Evolutionary conservation across 2,329 filamentous ascomycete genomes (phyloP), one percentile per base, ranked within the genome.

Genomic region (Epichloe brachyelytri): DNA sequence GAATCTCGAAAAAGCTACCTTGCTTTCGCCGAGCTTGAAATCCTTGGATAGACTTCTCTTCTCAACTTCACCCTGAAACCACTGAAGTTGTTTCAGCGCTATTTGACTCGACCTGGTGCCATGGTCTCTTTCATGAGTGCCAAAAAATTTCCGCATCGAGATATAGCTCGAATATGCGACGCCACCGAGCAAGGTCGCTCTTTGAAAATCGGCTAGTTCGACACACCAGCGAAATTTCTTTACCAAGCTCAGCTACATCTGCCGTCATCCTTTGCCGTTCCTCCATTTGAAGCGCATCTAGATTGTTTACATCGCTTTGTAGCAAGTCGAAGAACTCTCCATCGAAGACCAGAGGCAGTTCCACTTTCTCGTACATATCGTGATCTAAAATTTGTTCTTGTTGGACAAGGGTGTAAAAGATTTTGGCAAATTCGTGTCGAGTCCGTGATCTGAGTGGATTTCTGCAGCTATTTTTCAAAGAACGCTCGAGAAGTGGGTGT

Each of bases 111-210:
- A 77, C 48, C 87, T 76, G 2, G 78, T 74, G 14, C 86, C 85
- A 51, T 84, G 81, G 56, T 87, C 82, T 34, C 69, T 68, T 63
- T 94, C 88, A 33, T 80, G 78, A 0, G 83, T 85, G 1, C 86
- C 88, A 64, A 93, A 93, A 95, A 95, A 94, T 75, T 50, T 84
- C 79, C 7, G 84, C 83, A 51, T 93, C 83, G 12, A 90, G 69
- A 60, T 95, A 95, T 0, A 91, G 69, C 53, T 88, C 82, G 59
- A 95, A 91, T 55, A 95, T 82, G 56, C 84, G 77, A 46, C 88
- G 79, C 88, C 88, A 95, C 38, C 76, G 77, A 49, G 82, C 79
- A 22, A 94, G 68, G 61, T 93, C 85, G 43, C 75, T 82, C 54
- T 77, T 79, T 44, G 78, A 75, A 19, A 79, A 77, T 50, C 71